Base-by-base conservation (phyloP, 108 stramenopile genomes). In the Aurantiochytrium sp. region DNA sequence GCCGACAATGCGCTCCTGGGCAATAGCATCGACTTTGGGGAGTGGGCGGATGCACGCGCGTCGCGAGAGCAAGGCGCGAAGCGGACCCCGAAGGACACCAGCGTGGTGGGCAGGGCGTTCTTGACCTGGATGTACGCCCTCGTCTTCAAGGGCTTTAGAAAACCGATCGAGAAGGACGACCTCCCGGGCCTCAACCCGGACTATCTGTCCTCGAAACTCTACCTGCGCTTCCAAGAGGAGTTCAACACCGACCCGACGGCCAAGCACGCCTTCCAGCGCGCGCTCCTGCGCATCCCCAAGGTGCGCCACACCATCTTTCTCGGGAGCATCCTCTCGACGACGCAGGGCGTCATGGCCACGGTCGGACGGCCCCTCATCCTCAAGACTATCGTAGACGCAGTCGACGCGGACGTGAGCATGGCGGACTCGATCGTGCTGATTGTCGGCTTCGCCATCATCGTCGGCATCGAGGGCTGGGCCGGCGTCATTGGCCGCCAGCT, bases 401-500 rank as follows among this genome's bases (percentile, higher is more conserved):
- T 81, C 42, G 73, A 34, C 5, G 37, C 30, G 12, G 73, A 48
- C 73, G 73, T 30, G 17, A 8, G 8, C 37, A 81, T n/a, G 1
- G 17, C 37, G 24, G 45, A 48, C 24, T 34, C 73, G 45, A 48
- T 81, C 73, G 45, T 41, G 45, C 45, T 48, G 10, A 48, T 81
- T 12, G 45, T 81, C 24, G 6, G 5, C 42, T 48, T 81, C 24
- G 73, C 73, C 12, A 3, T 48, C 12, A 48, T 81, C 2, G 73
- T 81, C 27, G 39, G 39, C 45, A 21, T 42, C 30, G 73, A 81
- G 30, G 73, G 73, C n/a, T 81, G 73, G 73, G 39, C 45, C 73
- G 73, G 73, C 45, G 73, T 81, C 21, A 81, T 81, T 6, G 73
- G 36, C 42, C 73, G 73, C 21, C 73, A 81, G 73, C 17, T 81